Conservation (phyloP, 2,329 filamentous ascomycete species). For the Alternaria gansuensis region DNA sequence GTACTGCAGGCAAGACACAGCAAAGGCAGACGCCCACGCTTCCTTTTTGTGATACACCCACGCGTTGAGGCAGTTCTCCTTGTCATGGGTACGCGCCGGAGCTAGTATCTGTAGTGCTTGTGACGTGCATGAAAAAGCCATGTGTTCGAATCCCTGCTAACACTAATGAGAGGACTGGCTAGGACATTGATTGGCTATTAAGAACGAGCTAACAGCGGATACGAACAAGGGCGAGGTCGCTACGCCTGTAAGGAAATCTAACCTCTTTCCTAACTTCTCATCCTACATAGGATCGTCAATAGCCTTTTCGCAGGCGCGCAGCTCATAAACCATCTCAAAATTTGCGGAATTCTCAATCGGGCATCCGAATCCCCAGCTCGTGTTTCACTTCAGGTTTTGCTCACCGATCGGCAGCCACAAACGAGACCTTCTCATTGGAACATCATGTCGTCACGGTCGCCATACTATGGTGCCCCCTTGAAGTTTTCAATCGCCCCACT, state of each 20-base stretch:
- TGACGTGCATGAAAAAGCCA: conserved; percentile 27
- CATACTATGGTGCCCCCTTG: no score
- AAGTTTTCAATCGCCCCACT: no score
- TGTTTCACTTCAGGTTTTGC: conserved; percentile 17
- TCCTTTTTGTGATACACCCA: conserved; percentile 7
- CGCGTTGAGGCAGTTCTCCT: conserved; percentile 2
- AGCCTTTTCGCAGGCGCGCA: conserved; percentile 8
- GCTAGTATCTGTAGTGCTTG: conserved; percentile 22
- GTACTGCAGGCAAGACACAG: not conserved
- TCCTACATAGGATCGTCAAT: conserved; percentile 9
- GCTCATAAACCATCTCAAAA: conserved; percentile 1
- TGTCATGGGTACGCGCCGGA: conserved; percentile 19
- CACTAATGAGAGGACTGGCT: not conserved
- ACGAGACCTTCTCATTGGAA: conserved; percentile 11
- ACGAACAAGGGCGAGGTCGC: conserved; percentile 12
- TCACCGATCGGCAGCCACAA: conserved; percentile 24
- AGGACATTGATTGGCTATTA: conserved; percentile 8
- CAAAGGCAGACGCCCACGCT: conserved; percentile 2
- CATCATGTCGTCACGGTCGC: conserved; percentile 10
- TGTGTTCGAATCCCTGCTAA: conserved; percentile 2
- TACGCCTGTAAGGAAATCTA: conserved; percentile 12
- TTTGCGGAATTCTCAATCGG: conserved; percentile 1
- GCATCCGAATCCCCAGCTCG: conserved; percentile 11
- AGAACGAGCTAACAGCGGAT: conserved; percentile 11
- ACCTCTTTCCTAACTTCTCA: conserved; percentile 15